Evolutionary conservation across 495 filamentous ascomycete species (phyloP), one percentile per base, ranked within the genome.

Genomic region (Penicillium roqueforti): DNA sequence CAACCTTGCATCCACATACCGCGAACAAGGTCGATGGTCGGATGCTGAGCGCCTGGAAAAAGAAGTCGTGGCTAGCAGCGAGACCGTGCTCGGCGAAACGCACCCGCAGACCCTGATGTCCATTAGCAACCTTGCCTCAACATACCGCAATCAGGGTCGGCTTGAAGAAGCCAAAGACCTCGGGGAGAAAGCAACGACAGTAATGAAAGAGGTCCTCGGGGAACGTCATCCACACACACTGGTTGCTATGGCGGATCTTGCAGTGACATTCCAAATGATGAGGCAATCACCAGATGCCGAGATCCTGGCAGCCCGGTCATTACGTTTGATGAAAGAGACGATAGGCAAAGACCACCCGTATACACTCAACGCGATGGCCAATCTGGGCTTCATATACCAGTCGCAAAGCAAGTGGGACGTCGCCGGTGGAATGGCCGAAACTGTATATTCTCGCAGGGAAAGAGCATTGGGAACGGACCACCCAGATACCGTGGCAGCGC

Each of bases 211-310:
- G 16, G 52, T 56, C 23, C 59, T 62, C 6, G 75, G 78, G 14
- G 53, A 54, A 10, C 58, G 70, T 10, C 67, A 78, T 63, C 70
- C 69, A 14, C n/a, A 62, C n/a, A 78, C 76, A 6, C 39, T 71
- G 9, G 57, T 53, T 11, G 60, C 54, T 10, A 62, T 69, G 57
- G 54, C 45, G 19, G 47, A 44, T 20, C 53, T 75, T 5, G 63
- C 65, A 5, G 23, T 45, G 23, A 61, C 52, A 5, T 72, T 68
- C 49, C 55, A 43, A 29, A 36, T 18, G 14, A 57, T 67, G 41
- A 37, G 42, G 14, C 63, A 65, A 25, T 66, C 22, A 29, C 39
- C 56, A 16, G 67, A 71, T 38, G 62, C 68, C 0, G 62, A 63
- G 26, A 46, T 47, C 19, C 41, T 74, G 13, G 36, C 37, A 10